Percentiles rank a stretch among this genome's conserved stretches.
Evolutionary conservation across 495 filamentous ascomycete genomes (phyloP).

Genomic region (Cercophora samala): DNA sequence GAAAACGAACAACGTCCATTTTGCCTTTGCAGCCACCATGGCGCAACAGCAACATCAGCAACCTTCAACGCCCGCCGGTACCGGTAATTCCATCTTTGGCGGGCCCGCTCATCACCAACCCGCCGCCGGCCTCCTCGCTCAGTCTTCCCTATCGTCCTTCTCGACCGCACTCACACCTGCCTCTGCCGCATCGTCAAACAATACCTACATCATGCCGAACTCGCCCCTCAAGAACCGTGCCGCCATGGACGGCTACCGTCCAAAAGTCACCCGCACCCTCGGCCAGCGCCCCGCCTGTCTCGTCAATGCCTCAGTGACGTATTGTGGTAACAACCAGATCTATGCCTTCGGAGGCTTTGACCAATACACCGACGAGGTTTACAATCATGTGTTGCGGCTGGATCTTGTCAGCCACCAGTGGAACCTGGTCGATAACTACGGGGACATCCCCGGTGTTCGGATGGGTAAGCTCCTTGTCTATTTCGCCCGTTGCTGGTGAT

Average conservation of each 20-base stretch:
- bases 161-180: conserved; percentile 42
- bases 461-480: conserved; percentile 65
- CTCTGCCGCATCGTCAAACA: conserved; percentile 57
- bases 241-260: conserved; percentile 68
- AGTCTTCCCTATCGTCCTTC: conserved; percentile 23
- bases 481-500: neutral
- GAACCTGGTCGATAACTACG: conserved; percentile 96
- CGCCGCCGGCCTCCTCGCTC: conserved; percentile 12
- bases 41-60: conserved; percentile 21
- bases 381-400: conserved; percentile 91
- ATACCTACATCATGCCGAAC: conserved; percentile 81
- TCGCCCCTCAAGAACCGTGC: conserved; percentile 65
- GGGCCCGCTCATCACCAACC: conserved; percentile 19
- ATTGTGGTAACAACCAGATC: conserved; percentile 91
- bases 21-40: conserved; percentile 24
- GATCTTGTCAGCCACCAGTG: conserved; percentile 84
- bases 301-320: conserved; percentile 96
- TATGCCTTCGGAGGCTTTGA: conserved; percentile 99
- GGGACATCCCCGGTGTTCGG: conserved; percentile 93
- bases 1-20: neutral
- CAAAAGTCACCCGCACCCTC: conserved; percentile 72
- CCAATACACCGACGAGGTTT: conserved; percentile 98
- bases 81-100: conserved; percentile 35
- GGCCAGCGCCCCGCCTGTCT: conserved; percentile 91
- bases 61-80: conserved; percentile 29